Conservation (phyloP, 176 grass and related monocot genomes). For the Juncus inflexus region DNA sequence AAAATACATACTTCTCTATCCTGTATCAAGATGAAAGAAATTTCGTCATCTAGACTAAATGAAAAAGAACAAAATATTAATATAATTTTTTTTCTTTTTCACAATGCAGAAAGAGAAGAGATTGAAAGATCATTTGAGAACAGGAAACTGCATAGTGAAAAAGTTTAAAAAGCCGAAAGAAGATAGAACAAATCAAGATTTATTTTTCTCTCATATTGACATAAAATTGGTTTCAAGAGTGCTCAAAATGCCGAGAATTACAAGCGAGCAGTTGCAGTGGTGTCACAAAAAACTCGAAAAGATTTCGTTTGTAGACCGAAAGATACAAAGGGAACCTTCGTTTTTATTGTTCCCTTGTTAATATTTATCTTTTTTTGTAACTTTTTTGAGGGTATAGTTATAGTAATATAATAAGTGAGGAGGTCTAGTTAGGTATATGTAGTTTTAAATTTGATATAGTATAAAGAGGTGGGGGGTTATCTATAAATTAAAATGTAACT, state of each 20-base stretch:
- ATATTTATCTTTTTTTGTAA: slow-evolving; percentile 23
- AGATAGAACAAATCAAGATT: slow-evolving; percentile 67
- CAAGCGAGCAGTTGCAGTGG: slow-evolving; percentile 84
- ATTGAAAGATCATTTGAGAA: slow-evolving; percentile 80
- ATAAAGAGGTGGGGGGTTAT: background rate
- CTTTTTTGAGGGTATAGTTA: slow-evolving; percentile 3
- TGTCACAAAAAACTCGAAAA: slow-evolving; percentile 77
- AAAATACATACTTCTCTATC: background rate
- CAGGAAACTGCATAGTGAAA: slow-evolving; percentile 87
- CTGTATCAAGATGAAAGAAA: background rate
- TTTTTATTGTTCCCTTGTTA: slow-evolving; percentile 97
- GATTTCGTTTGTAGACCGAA: slow-evolving; percentile 61
- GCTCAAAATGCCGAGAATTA: slow-evolving; percentile 69
- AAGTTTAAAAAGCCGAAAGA: slow-evolving; percentile 97
- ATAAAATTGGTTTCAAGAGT: slow-evolving; percentile 70
- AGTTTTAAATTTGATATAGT: slow-evolving; percentile 16
- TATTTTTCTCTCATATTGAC: slow-evolving; percentile 94
- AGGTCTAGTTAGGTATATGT: slow-evolving; percentile 18
- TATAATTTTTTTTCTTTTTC: background rate
- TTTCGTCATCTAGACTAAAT: background rate
- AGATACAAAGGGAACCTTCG: slow-evolving; percentile 86
- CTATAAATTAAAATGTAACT: no score
- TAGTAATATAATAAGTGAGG: slow-evolving; percentile 1
- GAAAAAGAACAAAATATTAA: background rate
- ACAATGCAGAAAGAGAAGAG: slow-evolving; percentile 73